Evolutionary conservation across 345 rosid genomes (phyloP), one percentile per base, ranked within the genome.

Genomic region (Turnera subulata): DNA sequence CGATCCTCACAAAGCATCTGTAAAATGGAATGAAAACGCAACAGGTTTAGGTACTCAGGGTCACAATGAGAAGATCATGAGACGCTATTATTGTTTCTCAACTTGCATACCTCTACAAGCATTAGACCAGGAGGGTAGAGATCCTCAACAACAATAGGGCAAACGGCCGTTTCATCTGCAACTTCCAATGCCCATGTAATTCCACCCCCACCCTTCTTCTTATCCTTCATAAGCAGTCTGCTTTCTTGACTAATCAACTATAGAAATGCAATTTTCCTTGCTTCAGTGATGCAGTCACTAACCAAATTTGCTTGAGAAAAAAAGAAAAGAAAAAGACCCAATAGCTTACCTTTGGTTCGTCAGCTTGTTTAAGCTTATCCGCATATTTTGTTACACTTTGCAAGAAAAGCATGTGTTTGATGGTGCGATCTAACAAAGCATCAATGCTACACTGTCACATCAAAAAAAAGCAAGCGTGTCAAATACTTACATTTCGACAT

Each of bases 111-210:
- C 91, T 93, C 96, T 55, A 93, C 82, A 65, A 82, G 88, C 89
- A 93, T 87, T 63, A 83, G 83, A 49, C 92, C 97, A 3, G 86
- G 80, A 8, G 70, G 59, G 42, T 59, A 76, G 55, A 93, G 72
- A 23, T 93, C 97, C 80, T 93, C 88, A 19, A 93, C 95, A 43
- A 85, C 71, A 58, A 93, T 78, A 18, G 99, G 99, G 62, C 97
- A 88, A 37, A 67, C 78, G 72, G 78, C 70, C 35, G 75, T 65
- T 59, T 80, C 80, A 26, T 78, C 84, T 29, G 84, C 90, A 10
- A 89, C 80, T 84, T 93, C 97, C 53, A 74, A 65, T 19, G 97
- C 99, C 99, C 99, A 93, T 48, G 87, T 78, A 56, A 75, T 79
- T 54, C 85, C 93, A 26, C 76, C 83, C 50, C 77, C 56, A 19